Evolutionary conservation across 805 yeast genomes (phyloP).

Genomic region (Brettanomyces bruxellensis): DNA sequence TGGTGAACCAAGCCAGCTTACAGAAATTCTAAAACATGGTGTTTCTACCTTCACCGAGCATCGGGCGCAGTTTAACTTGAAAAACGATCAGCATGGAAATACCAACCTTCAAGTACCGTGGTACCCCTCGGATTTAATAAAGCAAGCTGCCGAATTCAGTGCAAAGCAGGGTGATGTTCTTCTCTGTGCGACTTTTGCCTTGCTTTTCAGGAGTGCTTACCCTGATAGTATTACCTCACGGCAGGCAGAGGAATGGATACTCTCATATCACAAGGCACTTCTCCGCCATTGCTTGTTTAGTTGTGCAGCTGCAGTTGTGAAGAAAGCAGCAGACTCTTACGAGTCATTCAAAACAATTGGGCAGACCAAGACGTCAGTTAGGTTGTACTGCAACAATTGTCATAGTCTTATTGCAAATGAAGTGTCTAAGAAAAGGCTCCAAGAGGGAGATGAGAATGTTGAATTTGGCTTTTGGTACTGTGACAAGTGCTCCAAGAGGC

Average conservation of each 20-base stretch:
- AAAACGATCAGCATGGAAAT: neutral
- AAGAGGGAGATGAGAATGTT: slow-evolving; percentile 21
- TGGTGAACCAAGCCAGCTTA: slow-evolving; percentile 17
- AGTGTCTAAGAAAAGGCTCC: slow-evolving; percentile 31
- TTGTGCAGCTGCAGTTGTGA: slow-evolving; percentile 48
- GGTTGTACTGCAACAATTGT: slow-evolving; percentile 57
- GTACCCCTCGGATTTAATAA: slow-evolving; percentile 42
- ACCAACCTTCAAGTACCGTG: slow-evolving; percentile 36
- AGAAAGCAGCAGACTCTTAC: slow-evolving; percentile 24
- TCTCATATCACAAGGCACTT: slow-evolving; percentile 45
- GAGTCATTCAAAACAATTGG: slow-evolving; percentile 27
- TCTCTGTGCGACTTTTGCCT: slow-evolving; percentile 46
- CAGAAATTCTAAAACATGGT: slow-evolving; percentile 17
- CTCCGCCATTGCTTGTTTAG: slow-evolving; percentile 42
- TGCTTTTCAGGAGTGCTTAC: slow-evolving; percentile 40
- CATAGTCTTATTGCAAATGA: slow-evolving; percentile 53
- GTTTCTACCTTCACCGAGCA: neutral
- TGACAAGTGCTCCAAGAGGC: slow-evolving; percentile 51
- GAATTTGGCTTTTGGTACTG: slow-evolving; percentile 80
- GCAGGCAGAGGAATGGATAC: slow-evolving; percentile 46
- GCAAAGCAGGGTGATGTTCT: slow-evolving; percentile 55
- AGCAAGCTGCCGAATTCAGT: slow-evolving; percentile 45
- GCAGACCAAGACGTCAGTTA: slow-evolving; percentile 32
- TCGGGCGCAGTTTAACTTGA: neutral
- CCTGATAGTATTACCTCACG: slow-evolving; percentile 20